A percentile compares a stretch with the other conserved stretches of the same genome.
These are phyloP conservation scores for Aspergillus panamensis DNA, from an alignment of 495 filamentous ascomycete genomes.

Conservation along the genomic window DNA sequence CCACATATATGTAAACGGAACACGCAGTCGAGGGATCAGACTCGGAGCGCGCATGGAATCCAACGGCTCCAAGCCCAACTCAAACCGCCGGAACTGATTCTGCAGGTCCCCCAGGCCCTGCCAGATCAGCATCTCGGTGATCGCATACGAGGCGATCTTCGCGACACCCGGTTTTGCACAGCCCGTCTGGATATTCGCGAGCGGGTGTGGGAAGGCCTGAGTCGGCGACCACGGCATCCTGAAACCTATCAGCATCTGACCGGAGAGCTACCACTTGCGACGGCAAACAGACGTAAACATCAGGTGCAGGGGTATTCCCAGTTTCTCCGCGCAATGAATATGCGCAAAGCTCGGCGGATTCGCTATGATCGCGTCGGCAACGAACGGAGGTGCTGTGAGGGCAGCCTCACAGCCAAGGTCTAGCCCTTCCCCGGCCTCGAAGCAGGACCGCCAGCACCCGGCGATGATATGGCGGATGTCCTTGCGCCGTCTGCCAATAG, in stretches of 20 bases:
- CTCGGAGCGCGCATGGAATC: conserved; percentile 64
- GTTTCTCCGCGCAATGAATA: conserved; percentile 73
- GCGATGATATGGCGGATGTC: conserved; percentile 66
- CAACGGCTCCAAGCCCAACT: conserved; percentile 64
- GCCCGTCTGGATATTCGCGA: conserved; percentile 51
- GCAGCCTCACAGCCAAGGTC: conserved; percentile 30
- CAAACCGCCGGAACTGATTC: conserved; percentile 63
- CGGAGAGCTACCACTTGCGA: not conserved
- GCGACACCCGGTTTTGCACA: conserved; percentile 52
- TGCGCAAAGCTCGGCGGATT: conserved; percentile 82
- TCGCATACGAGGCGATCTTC: conserved; percentile 69
- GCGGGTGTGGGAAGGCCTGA: conserved; percentile 50
- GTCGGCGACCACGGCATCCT: conserved; percentile 60
- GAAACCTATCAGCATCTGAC: not conserved
- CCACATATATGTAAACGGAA: conserved; percentile 79
- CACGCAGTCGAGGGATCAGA: conserved; percentile 55
- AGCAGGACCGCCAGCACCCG: conserved; percentile 78
- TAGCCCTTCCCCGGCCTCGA: conserved; percentile 57
- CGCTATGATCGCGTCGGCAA: conserved; percentile 78
- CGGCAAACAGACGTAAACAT: conserved; percentile 66
- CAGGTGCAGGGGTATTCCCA: conserved; percentile 74
- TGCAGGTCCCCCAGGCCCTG: conserved; percentile 73
- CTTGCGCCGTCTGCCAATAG: conserved; percentile 59
- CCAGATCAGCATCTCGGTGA: conserved; percentile 78
- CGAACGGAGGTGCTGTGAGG: conserved; percentile 58